Evolutionary conservation across 2,329 filamentous ascomycete species (phyloP).

Genomic region (Onygenales sp.): DNA sequence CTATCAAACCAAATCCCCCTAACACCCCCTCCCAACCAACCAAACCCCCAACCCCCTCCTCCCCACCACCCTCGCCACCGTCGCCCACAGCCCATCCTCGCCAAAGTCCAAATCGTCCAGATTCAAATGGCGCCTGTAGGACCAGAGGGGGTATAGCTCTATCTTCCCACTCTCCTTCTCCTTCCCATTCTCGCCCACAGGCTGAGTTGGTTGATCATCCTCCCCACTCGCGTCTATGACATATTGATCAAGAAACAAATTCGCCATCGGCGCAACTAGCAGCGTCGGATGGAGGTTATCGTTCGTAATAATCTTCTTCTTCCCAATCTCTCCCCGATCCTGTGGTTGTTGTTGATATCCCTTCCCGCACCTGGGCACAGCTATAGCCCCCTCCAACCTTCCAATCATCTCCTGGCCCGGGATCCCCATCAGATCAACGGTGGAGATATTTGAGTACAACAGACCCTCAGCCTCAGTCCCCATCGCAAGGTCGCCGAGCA

Average conservation of each 20-base stretch:
- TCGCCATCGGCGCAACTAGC: conserved; percentile 38
- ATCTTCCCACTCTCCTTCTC: neutral
- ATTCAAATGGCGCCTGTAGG: conserved; percentile 38
- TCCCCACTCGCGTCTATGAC: conserved; percentile 6
- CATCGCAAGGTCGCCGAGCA: conserved; percentile 30
- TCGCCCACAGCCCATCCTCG: conserved; percentile 37
- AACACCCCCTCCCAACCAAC: conserved; percentile 23
- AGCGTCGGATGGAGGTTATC: conserved; percentile 19
- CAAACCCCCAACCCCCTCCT: conserved; percentile 42
- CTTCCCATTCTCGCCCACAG: neutral
- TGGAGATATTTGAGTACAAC: conserved; percentile 25
- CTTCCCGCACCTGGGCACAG: neutral
- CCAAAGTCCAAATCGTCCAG: conserved; percentile 44
- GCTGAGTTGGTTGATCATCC: neutral
- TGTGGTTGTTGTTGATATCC: neutral
- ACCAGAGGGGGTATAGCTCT: conserved; percentile 32
- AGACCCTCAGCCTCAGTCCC: neutral
- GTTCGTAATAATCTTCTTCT: conserved; percentile 2
- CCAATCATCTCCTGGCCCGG: conserved; percentile 31
- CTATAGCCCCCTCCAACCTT: conserved; percentile 23
- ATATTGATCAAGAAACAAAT: conserved; percentile 33
- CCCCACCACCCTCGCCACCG: conserved; percentile 37
- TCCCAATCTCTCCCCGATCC: too few species aligned
- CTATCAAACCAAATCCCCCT: conserved; percentile 9
- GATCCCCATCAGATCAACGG: conserved; percentile 41